phyloP scores from a whole-genome alignment of 306 rosid genomes.

The Begonia masoniana region DNA sequence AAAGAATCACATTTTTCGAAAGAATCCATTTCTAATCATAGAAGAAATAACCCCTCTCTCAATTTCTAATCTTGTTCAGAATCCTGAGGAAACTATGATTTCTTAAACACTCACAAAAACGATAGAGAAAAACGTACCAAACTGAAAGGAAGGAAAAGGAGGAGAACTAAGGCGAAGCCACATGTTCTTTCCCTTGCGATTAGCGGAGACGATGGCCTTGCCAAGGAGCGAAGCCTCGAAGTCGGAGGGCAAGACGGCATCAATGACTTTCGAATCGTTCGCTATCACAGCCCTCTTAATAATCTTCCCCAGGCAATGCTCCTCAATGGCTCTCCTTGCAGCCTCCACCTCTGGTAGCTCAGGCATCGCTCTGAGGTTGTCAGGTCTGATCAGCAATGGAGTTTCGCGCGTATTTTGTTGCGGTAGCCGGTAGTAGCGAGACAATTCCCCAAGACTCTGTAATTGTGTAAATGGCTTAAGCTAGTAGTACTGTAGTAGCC shows the following conservation, averaged over 20 bases:
- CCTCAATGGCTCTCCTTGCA: conserved; percentile 77
- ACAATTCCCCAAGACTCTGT: too few species aligned
- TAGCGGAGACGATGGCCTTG: conserved; percentile 57
- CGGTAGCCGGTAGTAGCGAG: conserved; percentile 13
- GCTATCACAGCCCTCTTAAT: conserved; percentile 49
- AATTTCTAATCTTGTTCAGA: too few species aligned
- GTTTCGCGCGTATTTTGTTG: conserved; percentile 27
- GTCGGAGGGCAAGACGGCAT: conserved; percentile 52
- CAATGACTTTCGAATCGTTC: conserved; percentile 76
- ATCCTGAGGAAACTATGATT: too few species aligned
- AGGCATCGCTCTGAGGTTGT: conserved; percentile 38
- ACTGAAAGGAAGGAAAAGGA: conserved; percentile 92
- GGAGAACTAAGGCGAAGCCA: conserved; percentile 88
- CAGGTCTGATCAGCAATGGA: conserved; percentile 1
- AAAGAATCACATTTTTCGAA: too few species aligned
- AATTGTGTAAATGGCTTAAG: too few species aligned
- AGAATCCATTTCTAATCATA: too few species aligned
- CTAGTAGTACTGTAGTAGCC: too few species aligned
- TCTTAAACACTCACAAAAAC: too few species aligned
- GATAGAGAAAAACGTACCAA: conserved; percentile 26
- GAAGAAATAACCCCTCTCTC: too few species aligned
- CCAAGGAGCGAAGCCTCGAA: conserved; percentile 66
- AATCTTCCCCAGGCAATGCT: conserved; percentile 66
- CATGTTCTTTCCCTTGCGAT: conserved; percentile 86
- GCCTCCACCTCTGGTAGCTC: conserved; percentile 98